Evolutionary conservation across 345 rosid genomes (phyloP).

Genomic region (Raphanus sativus): DNA sequence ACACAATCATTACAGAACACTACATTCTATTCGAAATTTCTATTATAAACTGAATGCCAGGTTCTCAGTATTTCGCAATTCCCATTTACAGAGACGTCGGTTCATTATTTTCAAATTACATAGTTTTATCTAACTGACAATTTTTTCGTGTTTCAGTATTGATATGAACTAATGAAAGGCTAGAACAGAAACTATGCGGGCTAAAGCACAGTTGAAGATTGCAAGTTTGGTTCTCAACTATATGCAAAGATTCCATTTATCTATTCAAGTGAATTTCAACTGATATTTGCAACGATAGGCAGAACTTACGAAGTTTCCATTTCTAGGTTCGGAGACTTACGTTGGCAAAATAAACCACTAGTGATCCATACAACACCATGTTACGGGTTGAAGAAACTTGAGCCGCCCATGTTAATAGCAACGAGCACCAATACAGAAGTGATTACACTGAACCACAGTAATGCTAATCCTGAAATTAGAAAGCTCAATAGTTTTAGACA

Average conservation of each 20-base stretch:
- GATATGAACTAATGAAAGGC: not conserved
- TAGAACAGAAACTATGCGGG: conserved; percentile 5
- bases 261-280: conserved; percentile 11
- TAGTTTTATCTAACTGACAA: conserved; percentile 2
- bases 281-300: not conserved
- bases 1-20: not conserved
- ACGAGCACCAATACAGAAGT: conserved; percentile 68
- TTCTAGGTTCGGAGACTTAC: conserved; percentile 40
- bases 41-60: not conserved
- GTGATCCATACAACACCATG: conserved; percentile 24
- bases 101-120: not conserved
- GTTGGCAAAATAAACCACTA: conserved; percentile 29
- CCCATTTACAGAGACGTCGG: conserved; percentile 1
- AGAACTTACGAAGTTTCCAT: conserved; percentile 2
- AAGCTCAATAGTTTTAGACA: conserved; percentile 23
- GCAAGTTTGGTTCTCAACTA: not conserved
- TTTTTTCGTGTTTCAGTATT: conserved; percentile 10
- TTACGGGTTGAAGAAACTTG: conserved; percentile 92
- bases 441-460: conserved; percentile 71
- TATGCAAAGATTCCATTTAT: conserved; percentile 11
- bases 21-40: conserved; percentile 1
- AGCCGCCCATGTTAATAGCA: conserved; percentile 68
- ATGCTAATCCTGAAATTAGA: conserved; percentile 60
- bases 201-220: not conserved
- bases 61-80: not conserved